Evolutionary conservation across 2,329 filamentous ascomycete species (phyloP), one percentile per base, ranked within the genome.

Genomic region (Pseudogymnoascus sp.): DNA sequence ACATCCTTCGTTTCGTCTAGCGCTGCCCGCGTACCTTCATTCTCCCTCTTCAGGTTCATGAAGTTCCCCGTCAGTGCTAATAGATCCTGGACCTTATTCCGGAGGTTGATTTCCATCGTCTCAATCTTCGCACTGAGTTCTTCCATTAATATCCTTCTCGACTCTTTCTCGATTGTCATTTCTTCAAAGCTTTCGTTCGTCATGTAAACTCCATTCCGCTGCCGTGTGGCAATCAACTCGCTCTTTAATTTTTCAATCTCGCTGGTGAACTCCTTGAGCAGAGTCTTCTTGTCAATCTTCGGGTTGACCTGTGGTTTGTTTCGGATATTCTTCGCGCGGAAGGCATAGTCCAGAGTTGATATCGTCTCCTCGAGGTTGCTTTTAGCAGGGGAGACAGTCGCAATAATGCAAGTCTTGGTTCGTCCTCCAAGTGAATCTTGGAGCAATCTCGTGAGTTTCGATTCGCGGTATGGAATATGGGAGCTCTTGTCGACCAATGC

Each of bases 361-460:
- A 99, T 97, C 0, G 95, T 99, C 74, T 99, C 94, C 71, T 99
- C 94, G 1, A 99, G 79, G 68, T 97, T 99, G 74, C 88, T 92
- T 74, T 94, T 95, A 6, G 92, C 91, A 1, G 94, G 92, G 2
- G 94, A 97, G 39, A 99, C 83, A 0, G 94, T 99, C 5, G 94
- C 94, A 70, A 99, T 97, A 67, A 99, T 99, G 77, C 94, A 99
- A 0, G 94, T 99, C 73, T 99, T 99, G 1, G 95, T 99, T 59
- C 89, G 86, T 2, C 94, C 94, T 64, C 94, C 94, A 0, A 99
- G 83, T 0, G 95, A 99, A 72, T 99, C 95, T 85, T 99, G 95
- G 18, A 99, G 79, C 3, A 99, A 78, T 18, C 94, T 86, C 2
- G 94, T 99, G 69, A 99, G 84, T 74, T 99, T 99, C 2, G 94